Evolutionary conservation across 352 stramenopile genomes (phyloP), one percentile per base, ranked within the genome.

Genomic region (Globisporangium yorkense): DNA sequence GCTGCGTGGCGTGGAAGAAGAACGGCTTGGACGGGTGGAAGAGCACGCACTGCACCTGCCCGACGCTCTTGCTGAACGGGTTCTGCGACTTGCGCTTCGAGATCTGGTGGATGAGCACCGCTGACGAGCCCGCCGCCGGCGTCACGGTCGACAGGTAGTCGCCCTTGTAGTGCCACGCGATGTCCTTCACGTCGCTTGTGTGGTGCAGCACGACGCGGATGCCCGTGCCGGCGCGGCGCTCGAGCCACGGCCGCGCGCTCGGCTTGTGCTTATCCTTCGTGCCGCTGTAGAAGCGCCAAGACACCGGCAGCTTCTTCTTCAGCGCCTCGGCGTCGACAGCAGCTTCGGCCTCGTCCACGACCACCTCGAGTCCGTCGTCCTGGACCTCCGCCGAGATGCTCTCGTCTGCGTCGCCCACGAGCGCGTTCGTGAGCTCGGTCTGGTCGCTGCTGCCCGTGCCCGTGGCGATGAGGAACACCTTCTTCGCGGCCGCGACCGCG

Each of bases 11-110:
- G 33, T 99, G 96, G 80, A 99, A 99, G 62, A 99, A 93, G 71
- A 99, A 99, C 6, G 98, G 97, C 80, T 99, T 99, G 57, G 87
- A 96, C 43, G 96, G 97, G 74, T 99, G 97, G 81, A 99, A 99
- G 12, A 94, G 87, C 41, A 98, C 94, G 46, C 85, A 83, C 75
- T 99, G 97, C 21, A 98, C 91, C 62, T 97, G 81, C 49, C 82
- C 89, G 15, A 96, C 77, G 48, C 97, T 98, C 75, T 98, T 97
- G 37, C 76, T 85, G 76, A 99, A 98, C 51, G 97, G 97, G 60
- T 98, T 98, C 69, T 99, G 96, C 20, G 94, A 97, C 55, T 92
- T 89, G 46, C 90, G 89, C 76, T 98, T 98, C 54, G 89, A 98
- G n/a, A 99, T 72, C 70, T 99, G 96, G 70, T 99, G 97, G 65